Percentiles rank a stretch among this genome's conserved stretches.
These are phyloP conservation scores for Rhizopus microsporus DNA, from an alignment of 371 early-diverging fungal species.

Conservation along the genomic window DNA sequence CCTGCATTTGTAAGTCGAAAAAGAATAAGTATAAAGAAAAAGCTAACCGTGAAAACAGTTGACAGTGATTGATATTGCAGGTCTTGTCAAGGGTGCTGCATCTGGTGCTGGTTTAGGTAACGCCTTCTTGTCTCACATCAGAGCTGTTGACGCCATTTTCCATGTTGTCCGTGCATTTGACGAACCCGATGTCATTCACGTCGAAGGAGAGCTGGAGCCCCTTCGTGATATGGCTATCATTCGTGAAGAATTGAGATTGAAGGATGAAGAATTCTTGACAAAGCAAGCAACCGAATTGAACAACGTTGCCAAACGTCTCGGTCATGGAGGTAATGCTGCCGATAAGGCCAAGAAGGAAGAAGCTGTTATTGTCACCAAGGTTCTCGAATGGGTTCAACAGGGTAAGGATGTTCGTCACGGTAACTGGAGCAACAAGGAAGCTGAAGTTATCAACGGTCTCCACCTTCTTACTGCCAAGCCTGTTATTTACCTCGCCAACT, in stretches of 20 bases:
- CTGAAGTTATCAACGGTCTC: slow-evolving; percentile 90
- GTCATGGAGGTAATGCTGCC: slow-evolving; percentile 75
- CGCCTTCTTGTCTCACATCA: slow-evolving; percentile 96
- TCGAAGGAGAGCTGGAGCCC: slow-evolving; percentile 96
- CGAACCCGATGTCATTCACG: slow-evolving; percentile 92
- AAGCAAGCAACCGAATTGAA: slow-evolving; percentile 68
- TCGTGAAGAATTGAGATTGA: slow-evolving; percentile 93
- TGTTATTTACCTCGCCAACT: slow-evolving; percentile 96
- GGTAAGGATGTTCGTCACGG: slow-evolving; percentile 90
- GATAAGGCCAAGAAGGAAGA: slow-evolving; percentile 94
- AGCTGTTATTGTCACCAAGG: slow-evolving; percentile 72
- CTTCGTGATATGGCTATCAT: slow-evolving; percentile 96
- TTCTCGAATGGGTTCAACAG: slow-evolving; percentile 70
- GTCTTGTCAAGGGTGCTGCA: slow-evolving; percentile 95
- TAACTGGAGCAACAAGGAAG: slow-evolving; percentile 87
- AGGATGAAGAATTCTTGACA: slow-evolving; percentile 90
- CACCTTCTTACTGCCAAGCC: slow-evolving; percentile 97
- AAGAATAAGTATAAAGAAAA: neutral
- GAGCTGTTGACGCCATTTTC: slow-evolving; percentile 98
- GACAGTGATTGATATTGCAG: slow-evolving; percentile 98
- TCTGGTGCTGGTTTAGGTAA: slow-evolving; percentile 97
- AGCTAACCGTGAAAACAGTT: slow-evolving; percentile 44
- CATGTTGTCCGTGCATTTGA: slow-evolving; percentile 94
- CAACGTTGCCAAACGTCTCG: slow-evolving; percentile 63
- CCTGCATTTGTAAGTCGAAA: slow-evolving; percentile 64